phyloP scores from a whole-genome alignment of 306 rosid genomes.

The Gynostemma pentaphyllum region DNA sequence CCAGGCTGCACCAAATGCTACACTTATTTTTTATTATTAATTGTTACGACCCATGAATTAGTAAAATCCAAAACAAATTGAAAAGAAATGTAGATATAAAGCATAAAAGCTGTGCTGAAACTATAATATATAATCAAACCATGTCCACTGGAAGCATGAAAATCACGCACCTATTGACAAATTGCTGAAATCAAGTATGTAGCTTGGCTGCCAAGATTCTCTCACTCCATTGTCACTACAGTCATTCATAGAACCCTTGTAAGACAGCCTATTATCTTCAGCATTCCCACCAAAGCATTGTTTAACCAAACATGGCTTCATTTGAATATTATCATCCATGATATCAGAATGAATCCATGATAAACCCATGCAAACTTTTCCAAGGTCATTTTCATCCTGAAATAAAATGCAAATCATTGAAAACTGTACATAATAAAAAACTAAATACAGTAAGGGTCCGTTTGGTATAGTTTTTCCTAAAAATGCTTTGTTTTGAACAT shows the following conservation, averaged over 20 bases:
- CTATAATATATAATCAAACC: background rate
- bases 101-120: background rate
- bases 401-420: slow-evolving; percentile 13
- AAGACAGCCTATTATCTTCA: slow-evolving; percentile 18
- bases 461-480: too few relatives aligned
- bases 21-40: too few relatives aligned
- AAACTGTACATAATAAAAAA: slow-evolving; percentile 1
- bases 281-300: slow-evolving; percentile 25
- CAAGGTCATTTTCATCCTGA: slow-evolving; percentile 47
- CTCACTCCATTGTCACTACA: slow-evolving; percentile 20
- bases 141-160: slow-evolving; percentile 11
- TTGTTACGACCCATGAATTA: background rate
- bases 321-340: slow-evolving; percentile 91
- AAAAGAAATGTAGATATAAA: background rate
- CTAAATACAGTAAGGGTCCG: background rate
- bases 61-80: background rate
- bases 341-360: slow-evolving; percentile 89
- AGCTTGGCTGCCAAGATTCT: slow-evolving; percentile 68
- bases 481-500: too few relatives aligned
- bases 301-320: slow-evolving; percentile 38
- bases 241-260: slow-evolving; percentile 25
- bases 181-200: slow-evolving; percentile 91
- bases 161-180: slow-evolving; percentile 66
- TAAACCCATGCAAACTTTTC: slow-evolving; percentile 39
- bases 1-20: too few relatives aligned